Base-by-base conservation (phyloP, 2,329 filamentous ascomycete genomes). In the Alternaria angustiovoidea region DNA sequence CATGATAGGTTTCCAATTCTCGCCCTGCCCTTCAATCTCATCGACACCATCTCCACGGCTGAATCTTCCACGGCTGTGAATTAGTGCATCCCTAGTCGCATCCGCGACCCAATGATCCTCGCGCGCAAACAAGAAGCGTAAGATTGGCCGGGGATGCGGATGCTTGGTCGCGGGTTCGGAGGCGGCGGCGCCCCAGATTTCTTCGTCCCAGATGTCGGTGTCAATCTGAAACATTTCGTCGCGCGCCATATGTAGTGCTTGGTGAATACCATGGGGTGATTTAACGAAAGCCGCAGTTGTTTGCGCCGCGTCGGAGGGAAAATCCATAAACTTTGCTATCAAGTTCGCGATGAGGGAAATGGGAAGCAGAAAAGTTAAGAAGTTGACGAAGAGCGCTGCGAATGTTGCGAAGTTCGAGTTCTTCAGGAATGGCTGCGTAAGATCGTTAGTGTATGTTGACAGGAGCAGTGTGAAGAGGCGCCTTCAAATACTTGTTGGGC, bases 21-120 rank as follows among this genome's bases (percentile, higher is more conserved):
- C 64, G 7, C 57, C 64, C 42, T 62, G 24, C 6, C 62, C 66
- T 26, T 75, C 75, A 5, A 70, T 71, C n/a, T 56, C 67, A 8
- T 68, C 55, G 3, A 69, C 68, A 26, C 59, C 63, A 34, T 58
- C 58, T 7, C 54, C 28, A 16, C 46, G 30, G 14, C 54, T 64
- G n/a, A 59, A 62, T 43, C 56, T 59, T 2, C 63, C 65, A 2
- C 69, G 57, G 34, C 46, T 63, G 22, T 66, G 61, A 47, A 89
- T 83, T 38, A 89, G 77, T 41, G 82, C 81, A 65, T 88, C 84
- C 36, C 86, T 78, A 30, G 86, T 88, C 66, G 80, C 77, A 63
- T 87, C 81, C 1, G 86, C 86, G 26, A 89, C 85, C 87, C 87
- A 89, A 68, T 88, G 86, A 69, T 89, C 87, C 48, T 84, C 77